Evolutionary conservation across 2,329 filamentous ascomycete genomes (phyloP).

Genomic region (Botrytis hyacinthi): DNA sequence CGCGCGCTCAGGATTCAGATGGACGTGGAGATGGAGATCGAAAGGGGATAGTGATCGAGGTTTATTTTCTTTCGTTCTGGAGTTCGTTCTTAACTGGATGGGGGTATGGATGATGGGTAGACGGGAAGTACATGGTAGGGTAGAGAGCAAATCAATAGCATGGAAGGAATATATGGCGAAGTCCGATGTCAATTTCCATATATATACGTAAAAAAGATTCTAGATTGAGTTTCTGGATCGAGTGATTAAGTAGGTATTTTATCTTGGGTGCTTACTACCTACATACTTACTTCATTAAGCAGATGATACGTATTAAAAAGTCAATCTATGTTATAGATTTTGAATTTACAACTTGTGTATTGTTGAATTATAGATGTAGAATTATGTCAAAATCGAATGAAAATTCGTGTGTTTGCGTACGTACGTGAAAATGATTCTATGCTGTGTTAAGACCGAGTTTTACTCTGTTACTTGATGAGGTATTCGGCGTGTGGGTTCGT

Average conservation of each 20-base stretch:
- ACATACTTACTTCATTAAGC: background rate
- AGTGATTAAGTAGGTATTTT: background rate
- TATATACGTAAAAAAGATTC: background rate
- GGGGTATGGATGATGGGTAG: background rate
- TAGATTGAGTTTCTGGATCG: background rate
- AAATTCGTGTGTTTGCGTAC: background rate
- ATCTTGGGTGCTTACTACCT: background rate
- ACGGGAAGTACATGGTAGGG: background rate
- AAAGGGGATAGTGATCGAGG: background rate
- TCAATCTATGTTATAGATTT: rapidly evolving
- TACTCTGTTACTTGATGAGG: background rate
- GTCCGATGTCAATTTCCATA: background rate
- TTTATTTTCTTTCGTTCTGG: background rate
- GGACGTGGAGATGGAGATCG: background rate
- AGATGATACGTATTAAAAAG: background rate
- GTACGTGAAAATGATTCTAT: background rate
- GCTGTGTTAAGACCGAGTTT: background rate
- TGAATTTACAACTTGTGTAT: background rate
- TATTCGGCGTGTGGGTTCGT: background rate
- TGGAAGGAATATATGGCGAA: background rate
- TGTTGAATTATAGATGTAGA: too few relatives aligned
- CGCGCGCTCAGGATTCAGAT: background rate
- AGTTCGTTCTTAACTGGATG: background rate
- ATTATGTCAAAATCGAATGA: too few relatives aligned
- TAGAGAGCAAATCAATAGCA: background rate